Evolutionary conservation across 495 filamentous ascomycete genomes (phyloP), one percentile per base, ranked within the genome.

Genomic region (Neurospora hispaniola): DNA sequence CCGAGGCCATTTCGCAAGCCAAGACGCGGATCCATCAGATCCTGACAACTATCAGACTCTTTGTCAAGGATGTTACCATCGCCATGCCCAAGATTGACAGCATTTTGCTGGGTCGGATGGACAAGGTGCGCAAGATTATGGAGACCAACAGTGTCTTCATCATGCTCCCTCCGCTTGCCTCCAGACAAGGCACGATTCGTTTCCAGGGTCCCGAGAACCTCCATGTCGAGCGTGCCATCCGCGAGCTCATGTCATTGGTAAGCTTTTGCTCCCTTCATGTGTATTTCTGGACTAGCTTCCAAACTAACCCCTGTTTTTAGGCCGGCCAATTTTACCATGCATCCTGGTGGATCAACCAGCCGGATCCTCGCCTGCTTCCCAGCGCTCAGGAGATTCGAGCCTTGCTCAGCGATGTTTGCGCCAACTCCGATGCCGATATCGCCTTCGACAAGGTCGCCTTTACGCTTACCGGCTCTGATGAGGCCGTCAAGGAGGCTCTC

Each of bases 321-420:
- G 93, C 93, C 71, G 94, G 94, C 40, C 96, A 99, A 84, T 99
- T 98, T 83, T 99, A 99, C 81, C 94, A 92, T 76, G 94, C 96
- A 40, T 93, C 93, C 2, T 99, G 96, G 96, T 97, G 92, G 89
- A 91, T 98, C 74, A 89, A 93, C 76, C 89, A 92, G 78, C 89
- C 91, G 11, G 92, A 93, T 70, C 83, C 86, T n/a, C 82, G 86
- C 41, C 89, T 92, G 72, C 87, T 91, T 40, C 93, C 94, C 9
- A 90, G 89, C 10, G 85, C 91, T 23, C 82, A 87, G 16, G 94
- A 98, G 72, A 90, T 97, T 73, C 89, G 92, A 41, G 87, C 90
- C 11, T 97, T 98, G 92, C 88, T 99, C 14, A 91, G 93, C 31
- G 94, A 98, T 78, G 97, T 99, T 74, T 97, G 93, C 76, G 93